Evolutionary conservation across 805 yeast species (phyloP).

Genomic region (Grigorovia yakushimaensis): DNA sequence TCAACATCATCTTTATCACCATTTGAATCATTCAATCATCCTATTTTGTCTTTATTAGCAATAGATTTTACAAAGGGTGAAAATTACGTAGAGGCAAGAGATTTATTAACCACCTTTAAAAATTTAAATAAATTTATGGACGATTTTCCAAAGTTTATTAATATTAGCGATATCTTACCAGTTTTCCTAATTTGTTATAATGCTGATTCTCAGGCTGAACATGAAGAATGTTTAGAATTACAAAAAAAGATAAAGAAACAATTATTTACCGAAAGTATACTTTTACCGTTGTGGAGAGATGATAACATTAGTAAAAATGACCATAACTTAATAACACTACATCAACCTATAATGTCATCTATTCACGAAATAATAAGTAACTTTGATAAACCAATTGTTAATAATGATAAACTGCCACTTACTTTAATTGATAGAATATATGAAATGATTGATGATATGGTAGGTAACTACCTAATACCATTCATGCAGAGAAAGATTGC

Average conservation of each 20-base stretch:
- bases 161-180: conserved; percentile 51
- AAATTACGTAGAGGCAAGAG: conserved; percentile 44
- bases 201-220: conserved; percentile 34
- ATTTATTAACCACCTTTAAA: conserved; percentile 44
- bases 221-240: conserved; percentile 33
- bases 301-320: conserved; percentile 3
- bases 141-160: conserved; percentile 43
- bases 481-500: conserved; percentile 79
- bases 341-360: conserved; percentile 27
- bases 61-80: conserved; percentile 34
- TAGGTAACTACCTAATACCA: conserved; percentile 39
- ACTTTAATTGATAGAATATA: conserved; percentile 17
- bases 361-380: conserved; percentile 17
- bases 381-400: conserved; percentile 6
- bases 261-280: conserved; percentile 29
- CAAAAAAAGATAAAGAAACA: conserved; percentile 35
- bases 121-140: conserved; percentile 37
- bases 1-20: conserved; percentile 55
- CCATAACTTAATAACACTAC: conserved; percentile 12
- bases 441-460: conserved; percentile 16
- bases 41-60: conserved; percentile 64
- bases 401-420: conserved; percentile 10
- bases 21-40: conserved; percentile 82
- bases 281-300: conserved; percentile 22
- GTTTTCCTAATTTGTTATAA: conserved; percentile 44